Percentiles rank a stretch among this genome's conserved stretches.
phyloP scores from a whole-genome alignment of 2,329 filamentous ascomycete species.

The Botrytis hyacinthi region DNA sequence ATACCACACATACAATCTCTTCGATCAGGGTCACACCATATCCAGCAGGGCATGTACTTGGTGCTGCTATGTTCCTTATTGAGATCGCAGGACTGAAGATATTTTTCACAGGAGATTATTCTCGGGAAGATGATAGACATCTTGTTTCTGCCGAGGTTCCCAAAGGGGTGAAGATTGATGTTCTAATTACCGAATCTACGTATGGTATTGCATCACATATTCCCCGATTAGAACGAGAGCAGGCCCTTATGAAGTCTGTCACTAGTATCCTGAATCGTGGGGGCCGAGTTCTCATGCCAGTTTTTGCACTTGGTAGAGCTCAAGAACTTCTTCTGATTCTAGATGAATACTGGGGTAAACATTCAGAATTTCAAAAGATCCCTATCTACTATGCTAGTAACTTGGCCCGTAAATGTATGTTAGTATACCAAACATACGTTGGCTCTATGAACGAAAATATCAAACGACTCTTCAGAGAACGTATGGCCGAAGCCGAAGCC shows the following conservation, averaged over 20 bases:
- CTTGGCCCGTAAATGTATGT: conserved; percentile 93
- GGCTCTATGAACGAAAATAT: conserved; percentile 99
- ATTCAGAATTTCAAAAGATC: conserved; percentile 81
- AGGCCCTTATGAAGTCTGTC: conserved; percentile 92
- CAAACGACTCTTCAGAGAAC: conserved; percentile 87
- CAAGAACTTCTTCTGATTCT: conserved; percentile 93
- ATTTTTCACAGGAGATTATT: conserved; percentile 97
- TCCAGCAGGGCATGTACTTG: conserved; percentile 94
- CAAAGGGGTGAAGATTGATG: conserved; percentile 84
- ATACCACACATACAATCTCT: conserved; percentile 95
- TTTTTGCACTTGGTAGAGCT: conserved; percentile 89
- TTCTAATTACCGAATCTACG: conserved; percentile 95
- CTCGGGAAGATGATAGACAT: conserved; percentile 91
- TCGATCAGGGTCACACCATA: conserved; percentile 97
- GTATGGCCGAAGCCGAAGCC: conserved; percentile 86
- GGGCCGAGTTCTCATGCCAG: conserved; percentile 88
- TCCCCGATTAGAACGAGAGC: conserved; percentile 85
- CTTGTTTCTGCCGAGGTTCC: conserved; percentile 91
- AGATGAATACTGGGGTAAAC: conserved; percentile 94
- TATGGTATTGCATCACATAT: conserved; percentile 95
- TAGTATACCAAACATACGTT: conserved; percentile 97
- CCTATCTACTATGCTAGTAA: conserved; percentile 98
- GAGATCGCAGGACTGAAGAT: conserved; percentile 97
- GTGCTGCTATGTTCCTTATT: conserved; percentile 96
- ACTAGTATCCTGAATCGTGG: conserved; percentile 88